These are phyloP conservation scores for Penicillium sp. DNA, from an alignment of 2,329 filamentous ascomycete genomes.

Conservation along the genomic window DNA sequence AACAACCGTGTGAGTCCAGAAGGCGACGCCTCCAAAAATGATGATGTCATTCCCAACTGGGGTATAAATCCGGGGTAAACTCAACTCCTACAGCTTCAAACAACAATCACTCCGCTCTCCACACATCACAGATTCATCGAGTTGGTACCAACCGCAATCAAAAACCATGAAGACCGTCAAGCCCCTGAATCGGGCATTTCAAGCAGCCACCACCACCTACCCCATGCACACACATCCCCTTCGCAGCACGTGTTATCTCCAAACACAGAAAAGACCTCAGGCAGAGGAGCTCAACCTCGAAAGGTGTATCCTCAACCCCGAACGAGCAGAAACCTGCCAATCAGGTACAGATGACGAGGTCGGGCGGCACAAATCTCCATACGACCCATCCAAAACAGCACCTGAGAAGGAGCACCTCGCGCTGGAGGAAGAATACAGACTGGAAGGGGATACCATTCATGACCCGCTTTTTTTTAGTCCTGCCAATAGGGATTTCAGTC, in stretches of 20 bases:
- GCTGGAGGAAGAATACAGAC: conserved; percentile 25
- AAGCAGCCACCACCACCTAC: not conserved
- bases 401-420: conserved; percentile 23
- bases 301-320: conserved; percentile 21
- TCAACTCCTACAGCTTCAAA: not conserved
- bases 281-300: conserved; percentile 10
- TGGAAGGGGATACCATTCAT: conserved; percentile 18
- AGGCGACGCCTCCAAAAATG: not conserved
- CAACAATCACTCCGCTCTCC: not conserved
- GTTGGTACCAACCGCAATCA: not conserved
- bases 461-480: conserved; percentile 28
- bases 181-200: not conserved
- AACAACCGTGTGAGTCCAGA: no score
- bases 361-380: conserved; percentile 27
- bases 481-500: conserved; percentile 24
- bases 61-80: not conserved
- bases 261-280: not conserved
- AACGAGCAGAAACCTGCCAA: conserved; percentile 24
- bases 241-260: conserved; percentile 2
- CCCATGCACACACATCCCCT: not conserved
- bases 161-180: not conserved
- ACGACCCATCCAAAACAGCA: conserved; percentile 25
- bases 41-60: conserved; percentile 3
- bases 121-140: not conserved
- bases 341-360: conserved; percentile 32